phyloP scores from a whole-genome alignment of 192 early-diverging fungal species.

The Linnemannia zychae region DNA sequence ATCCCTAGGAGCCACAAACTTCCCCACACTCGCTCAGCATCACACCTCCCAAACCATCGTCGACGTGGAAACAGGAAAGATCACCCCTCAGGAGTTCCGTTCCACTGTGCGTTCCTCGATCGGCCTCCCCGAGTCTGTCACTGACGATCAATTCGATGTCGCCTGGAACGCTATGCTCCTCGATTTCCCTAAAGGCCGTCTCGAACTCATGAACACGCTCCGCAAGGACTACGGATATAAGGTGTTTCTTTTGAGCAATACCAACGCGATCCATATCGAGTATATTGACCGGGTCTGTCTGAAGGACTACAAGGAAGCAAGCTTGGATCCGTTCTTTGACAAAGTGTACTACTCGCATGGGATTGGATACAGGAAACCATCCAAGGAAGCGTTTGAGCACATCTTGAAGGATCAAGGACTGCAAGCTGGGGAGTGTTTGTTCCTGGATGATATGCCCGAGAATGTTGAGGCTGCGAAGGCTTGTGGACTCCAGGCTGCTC shows the following conservation, averaged over 20 bases:
- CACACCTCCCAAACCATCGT: constrained; percentile 19
- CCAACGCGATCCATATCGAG: constrained; percentile 51
- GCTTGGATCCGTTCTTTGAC: constrained; percentile 43
- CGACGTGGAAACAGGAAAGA: constrained; percentile 40
- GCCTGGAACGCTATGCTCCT: constrained; percentile 54
- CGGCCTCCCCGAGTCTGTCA: constrained; percentile 36
- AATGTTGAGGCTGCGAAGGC: constrained; percentile 49
- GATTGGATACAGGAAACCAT: constrained; percentile 41
- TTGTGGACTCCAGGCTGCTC: constrained; percentile 48
- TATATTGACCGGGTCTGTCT: constrained; percentile 37
- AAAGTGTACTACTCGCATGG: constrained; percentile 52
- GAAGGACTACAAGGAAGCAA: constrained; percentile 26
- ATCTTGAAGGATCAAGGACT: constrained; percentile 41
- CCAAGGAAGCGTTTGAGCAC: constrained; percentile 44
- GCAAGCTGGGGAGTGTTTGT: constrained; percentile 31
- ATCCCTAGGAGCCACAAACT: constrained; percentile 32
- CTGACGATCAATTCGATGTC: constrained; percentile 36
- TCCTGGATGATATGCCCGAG: constrained; percentile 51
- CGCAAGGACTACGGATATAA: constrained; percentile 46
- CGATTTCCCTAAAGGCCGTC: constrained; percentile 47
- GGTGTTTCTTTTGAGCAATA: constrained; percentile 49
- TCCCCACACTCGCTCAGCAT: constrained; percentile 29
- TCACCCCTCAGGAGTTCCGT: constrained; percentile 38
- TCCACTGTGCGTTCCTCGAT: constrained; percentile 21
- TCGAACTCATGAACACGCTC: constrained; percentile 43